These are phyloP conservation scores for Penicillium lividum DNA, from an alignment of 495 filamentous ascomycete species.

Conservation along the genomic window DNA sequence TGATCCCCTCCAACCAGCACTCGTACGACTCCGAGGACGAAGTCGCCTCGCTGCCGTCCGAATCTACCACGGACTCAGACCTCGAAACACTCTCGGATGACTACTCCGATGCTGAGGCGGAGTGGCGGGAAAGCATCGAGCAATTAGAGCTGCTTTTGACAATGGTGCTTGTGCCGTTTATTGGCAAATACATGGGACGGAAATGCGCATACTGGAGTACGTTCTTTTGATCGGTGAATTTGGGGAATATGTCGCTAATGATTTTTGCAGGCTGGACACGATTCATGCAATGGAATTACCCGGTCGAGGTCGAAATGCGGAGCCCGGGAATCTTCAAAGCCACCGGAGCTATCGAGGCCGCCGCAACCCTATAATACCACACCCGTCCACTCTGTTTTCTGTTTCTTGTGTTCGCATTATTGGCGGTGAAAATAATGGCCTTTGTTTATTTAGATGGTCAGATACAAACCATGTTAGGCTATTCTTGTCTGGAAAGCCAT, in stretches of 20 bases:
- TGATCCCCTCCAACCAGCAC: conserved; percentile 40
- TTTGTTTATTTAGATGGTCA: neutral
- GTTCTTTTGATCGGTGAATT: conserved; percentile 9
- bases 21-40: conserved; percentile 61
- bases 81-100: conserved; percentile 55
- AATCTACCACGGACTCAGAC: conserved; percentile 60
- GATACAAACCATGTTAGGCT: conserved; percentile 1
- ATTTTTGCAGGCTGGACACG: conserved; percentile 61
- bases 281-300: conserved; percentile 79
- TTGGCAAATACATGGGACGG: conserved; percentile 90
- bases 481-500: neutral
- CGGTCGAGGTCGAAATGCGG: conserved; percentile 60
- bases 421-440: conserved; percentile 5
- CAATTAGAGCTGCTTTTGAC: conserved; percentile 89
- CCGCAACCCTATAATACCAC: conserved; percentile 61
- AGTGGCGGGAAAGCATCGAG: conserved; percentile 92
- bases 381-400: neutral
- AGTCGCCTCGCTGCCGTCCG: conserved; percentile 76
- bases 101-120: conserved; percentile 79
- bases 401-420: neutral
- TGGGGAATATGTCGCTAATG: neutral
- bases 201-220: conserved; percentile 96
- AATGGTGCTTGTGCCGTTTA: conserved; percentile 90
- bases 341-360: conserved; percentile 67
- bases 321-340: conserved; percentile 61